A percentile compares a stretch with the other conserved stretches of the same genome.
phyloP scores from a whole-genome alignment of 352 stramenopile species.

The Peronospora farinosa region DNA sequence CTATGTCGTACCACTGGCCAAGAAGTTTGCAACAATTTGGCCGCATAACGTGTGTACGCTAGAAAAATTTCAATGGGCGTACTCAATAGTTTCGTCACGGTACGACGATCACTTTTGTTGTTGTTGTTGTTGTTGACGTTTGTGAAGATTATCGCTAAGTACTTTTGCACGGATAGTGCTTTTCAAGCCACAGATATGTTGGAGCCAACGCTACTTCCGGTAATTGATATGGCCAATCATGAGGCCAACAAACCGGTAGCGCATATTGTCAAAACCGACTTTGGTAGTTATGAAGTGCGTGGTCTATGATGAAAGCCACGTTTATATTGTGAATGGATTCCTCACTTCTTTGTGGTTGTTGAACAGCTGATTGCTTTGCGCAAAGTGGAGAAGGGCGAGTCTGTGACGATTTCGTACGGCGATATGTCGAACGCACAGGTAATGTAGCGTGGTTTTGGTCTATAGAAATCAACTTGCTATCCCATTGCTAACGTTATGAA shows the following conservation, averaged over 20 bases:
- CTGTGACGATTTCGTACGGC: constrained; percentile 69
- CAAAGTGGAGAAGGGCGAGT: constrained; percentile 34
- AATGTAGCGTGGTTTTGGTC: not conserved
- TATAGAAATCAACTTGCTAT: not conserved
- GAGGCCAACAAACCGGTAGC: constrained; percentile 33
- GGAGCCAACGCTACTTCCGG: constrained; percentile 57
- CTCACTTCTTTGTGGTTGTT: constrained; percentile 5
- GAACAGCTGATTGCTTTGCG: constrained; percentile 43
- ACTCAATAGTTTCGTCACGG: constrained; percentile 61
- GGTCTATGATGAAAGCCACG: not conserved
- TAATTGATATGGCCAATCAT: constrained; percentile 81
- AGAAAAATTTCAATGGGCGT: constrained; percentile 55
- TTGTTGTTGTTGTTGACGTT: not conserved
- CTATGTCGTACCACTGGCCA: constrained; percentile 32
- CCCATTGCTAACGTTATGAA: constrained; percentile 1
- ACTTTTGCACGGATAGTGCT: constrained; percentile 25
- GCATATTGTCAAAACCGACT: constrained; percentile 40
- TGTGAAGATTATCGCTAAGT: not conserved
- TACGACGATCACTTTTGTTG: constrained; percentile 7
- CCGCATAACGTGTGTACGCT: constrained; percentile 27
- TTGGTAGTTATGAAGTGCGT: constrained; percentile 43
- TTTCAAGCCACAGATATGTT: constrained; percentile 30
- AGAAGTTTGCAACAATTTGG: constrained; percentile 42
- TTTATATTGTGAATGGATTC: not conserved
- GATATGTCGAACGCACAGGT: constrained; percentile 71